Evolutionary conservation across 1,284 basidiomycete genomes (phyloP).

Genomic region (Irpex lacteus): DNA sequence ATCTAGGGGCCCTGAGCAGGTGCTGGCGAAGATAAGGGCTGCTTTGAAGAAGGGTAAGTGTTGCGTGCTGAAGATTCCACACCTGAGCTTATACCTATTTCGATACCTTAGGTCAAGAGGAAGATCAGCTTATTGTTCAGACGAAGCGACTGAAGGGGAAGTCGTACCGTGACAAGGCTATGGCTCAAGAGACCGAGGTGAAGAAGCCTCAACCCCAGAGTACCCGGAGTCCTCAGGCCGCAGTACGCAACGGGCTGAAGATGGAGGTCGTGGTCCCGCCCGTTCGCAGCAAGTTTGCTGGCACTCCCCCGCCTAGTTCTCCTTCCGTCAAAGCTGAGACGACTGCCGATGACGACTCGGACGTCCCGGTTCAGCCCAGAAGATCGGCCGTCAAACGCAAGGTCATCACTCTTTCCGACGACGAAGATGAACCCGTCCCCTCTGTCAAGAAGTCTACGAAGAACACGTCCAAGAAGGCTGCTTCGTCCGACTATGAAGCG

Average conservation of each 20-base stretch:
- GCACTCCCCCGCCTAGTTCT: constrained; percentile 16
- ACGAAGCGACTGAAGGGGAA: constrained; percentile 76
- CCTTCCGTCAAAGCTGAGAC: constrained; percentile 24
- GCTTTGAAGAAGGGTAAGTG: constrained; percentile 53
- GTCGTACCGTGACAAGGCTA: constrained; percentile 57
- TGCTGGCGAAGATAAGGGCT: constrained; percentile 59
- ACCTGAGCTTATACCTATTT: constrained; percentile 15
- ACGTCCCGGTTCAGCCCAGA: constrained; percentile 28
- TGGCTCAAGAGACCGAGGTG: constrained; percentile 24
- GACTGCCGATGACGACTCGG: constrained; percentile 34
- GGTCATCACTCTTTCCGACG: constrained; percentile 43
- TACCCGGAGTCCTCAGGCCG: constrained; percentile 26
- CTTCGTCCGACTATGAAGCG: constrained; percentile 43
- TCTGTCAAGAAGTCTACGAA: background rate
- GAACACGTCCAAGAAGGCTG: constrained; percentile 17
- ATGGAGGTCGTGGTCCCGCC: constrained; percentile 52
- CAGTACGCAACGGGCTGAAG: constrained; percentile 38
- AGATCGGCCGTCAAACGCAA: constrained; percentile 23
- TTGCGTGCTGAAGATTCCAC: background rate
- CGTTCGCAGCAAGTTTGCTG: constrained; percentile 15
- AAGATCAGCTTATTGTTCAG: constrained; percentile 43
- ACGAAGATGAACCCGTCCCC: constrained; percentile 31
- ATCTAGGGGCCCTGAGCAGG: constrained; percentile 51
- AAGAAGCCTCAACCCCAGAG: constrained; percentile 15
- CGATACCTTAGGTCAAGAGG: constrained; percentile 37